Conservation (phyloP, 805 yeast species). For the Kockiozyma suomiensis region DNA sequence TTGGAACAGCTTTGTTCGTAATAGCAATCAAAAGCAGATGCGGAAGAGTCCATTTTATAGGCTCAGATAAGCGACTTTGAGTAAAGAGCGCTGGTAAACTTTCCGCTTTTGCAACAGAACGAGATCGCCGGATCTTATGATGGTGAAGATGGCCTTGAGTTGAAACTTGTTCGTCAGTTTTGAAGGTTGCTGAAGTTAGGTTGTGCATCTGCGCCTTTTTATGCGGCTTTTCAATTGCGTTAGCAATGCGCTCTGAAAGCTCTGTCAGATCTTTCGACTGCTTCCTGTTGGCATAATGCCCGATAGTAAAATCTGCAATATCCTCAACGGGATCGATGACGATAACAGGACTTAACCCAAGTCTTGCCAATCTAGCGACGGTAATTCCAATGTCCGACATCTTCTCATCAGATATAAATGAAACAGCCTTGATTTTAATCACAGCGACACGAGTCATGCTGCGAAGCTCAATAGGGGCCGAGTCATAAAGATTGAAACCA, state of each 20-base stretch:
- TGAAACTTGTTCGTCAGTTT: too few species aligned
- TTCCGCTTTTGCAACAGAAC: conserved; percentile 10
- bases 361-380: conserved; percentile 53
- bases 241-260: conserved; percentile 12
- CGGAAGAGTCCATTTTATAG: conserved; percentile 18
- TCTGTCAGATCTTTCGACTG: conserved; percentile 15
- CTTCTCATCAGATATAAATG: conserved; percentile 41
- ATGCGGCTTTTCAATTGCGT: conserved; percentile 15
- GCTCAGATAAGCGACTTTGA: background rate
- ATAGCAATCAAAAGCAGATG: conserved; percentile 48
- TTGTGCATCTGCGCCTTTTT: background rate
- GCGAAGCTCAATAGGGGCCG: conserved; percentile 40
- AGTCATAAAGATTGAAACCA: conserved; percentile 41
- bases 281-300: conserved; percentile 11
- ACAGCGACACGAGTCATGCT: conserved; percentile 53
- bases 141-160: too few species aligned
- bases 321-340: conserved; percentile 52
- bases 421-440: conserved; percentile 52
- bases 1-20: conserved; percentile 50
- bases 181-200: background rate
- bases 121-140: background rate
- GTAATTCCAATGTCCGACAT: conserved; percentile 59
- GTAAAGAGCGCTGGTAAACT: conserved; percentile 24
- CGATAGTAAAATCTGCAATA: conserved; percentile 15
- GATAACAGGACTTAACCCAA: conserved; percentile 77